phyloP scores from a whole-genome alignment of 495 filamentous ascomycete genomes.

The Tuber calosporum region DNA sequence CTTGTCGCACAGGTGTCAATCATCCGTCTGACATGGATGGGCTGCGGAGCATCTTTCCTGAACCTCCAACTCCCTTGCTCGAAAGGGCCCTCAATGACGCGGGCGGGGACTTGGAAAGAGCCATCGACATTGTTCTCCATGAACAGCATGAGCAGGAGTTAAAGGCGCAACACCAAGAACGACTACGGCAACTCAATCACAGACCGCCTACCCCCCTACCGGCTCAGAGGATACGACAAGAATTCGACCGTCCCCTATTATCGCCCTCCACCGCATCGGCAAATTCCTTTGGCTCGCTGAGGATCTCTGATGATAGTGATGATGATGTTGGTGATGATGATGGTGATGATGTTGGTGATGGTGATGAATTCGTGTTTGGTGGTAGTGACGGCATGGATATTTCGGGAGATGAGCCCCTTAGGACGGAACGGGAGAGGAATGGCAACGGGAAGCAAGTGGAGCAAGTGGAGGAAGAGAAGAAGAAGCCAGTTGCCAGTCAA shows the following conservation, averaged over 20 bases:
- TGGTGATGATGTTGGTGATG: slow-evolving; percentile 9
- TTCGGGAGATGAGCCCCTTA: slow-evolving; percentile 5
- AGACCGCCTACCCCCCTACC: slow-evolving; percentile 1
- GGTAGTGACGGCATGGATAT: background rate
- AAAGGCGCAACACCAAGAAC: slow-evolving; percentile 1
- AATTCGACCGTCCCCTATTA: slow-evolving; percentile 19
- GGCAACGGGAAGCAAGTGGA: slow-evolving; percentile 1
- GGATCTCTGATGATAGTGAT: slow-evolving; percentile 24
- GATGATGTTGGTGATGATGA: slow-evolving; percentile 19
- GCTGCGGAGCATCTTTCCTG: slow-evolving; percentile 28
- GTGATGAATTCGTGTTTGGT: background rate
- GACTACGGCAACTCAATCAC: background rate
- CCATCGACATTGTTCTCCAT: slow-evolving; percentile 22
- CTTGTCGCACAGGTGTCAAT: slow-evolving; percentile 11
- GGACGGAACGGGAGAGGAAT: slow-evolving; percentile 13
- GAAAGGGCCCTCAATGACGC: slow-evolving; percentile 22
- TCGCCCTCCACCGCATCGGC: slow-evolving; percentile 27
- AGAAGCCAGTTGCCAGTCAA: slow-evolving; percentile 4
- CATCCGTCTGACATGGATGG: slow-evolving; percentile 23
- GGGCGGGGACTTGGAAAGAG: slow-evolving; percentile 20
- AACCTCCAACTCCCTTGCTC: slow-evolving; percentile 14
- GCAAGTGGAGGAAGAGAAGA: slow-evolving; percentile 12
- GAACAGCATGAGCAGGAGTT: slow-evolving; percentile 20
- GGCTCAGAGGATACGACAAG: slow-evolving; percentile 2
- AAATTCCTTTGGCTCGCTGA: slow-evolving; percentile 32